A percentile compares a stretch with the other conserved stretches of the same genome.
These are phyloP conservation scores for Fusarium albidum DNA, from an alignment of 2,329 filamentous ascomycete species.

Conservation along the genomic window DNA sequence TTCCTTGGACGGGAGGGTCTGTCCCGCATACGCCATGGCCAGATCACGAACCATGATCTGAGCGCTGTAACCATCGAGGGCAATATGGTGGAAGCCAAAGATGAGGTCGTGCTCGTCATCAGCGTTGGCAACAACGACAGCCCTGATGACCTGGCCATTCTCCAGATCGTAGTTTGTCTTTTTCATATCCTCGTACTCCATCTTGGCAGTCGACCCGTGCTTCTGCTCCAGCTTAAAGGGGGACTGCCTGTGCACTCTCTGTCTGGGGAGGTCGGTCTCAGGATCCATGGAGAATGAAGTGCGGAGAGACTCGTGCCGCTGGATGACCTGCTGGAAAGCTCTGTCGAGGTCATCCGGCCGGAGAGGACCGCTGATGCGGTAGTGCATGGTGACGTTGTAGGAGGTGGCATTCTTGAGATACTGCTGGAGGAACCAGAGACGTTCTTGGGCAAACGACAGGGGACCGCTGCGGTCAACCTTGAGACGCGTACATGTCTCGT, in stretches of 20 bases:
- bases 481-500: neutral
- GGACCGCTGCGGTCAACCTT: neutral
- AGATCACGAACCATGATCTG: conserved; percentile 11
- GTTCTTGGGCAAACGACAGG: conserved; percentile 6
- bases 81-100: conserved; percentile 3
- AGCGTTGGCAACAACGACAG: neutral
- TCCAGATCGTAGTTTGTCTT: neutral
- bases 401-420: conserved; percentile 7
- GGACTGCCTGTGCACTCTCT: neutral
- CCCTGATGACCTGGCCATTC: neutral
- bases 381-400: conserved; percentile 10
- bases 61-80: conserved; percentile 4
- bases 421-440: conserved; percentile 9
- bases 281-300: neutral
- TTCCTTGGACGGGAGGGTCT: neutral
- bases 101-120: neutral
- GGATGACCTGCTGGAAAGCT: neutral
- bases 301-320: conserved; percentile 4
- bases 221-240: neutral
- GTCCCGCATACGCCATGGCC: neutral
- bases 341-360: conserved; percentile 1
- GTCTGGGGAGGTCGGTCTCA: neutral
- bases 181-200: neutral
- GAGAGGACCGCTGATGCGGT: neutral
- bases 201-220: neutral